phyloP scores from a whole-genome alignment of 1,139 yeast genomes.

The Geotrichum siamense region DNA sequence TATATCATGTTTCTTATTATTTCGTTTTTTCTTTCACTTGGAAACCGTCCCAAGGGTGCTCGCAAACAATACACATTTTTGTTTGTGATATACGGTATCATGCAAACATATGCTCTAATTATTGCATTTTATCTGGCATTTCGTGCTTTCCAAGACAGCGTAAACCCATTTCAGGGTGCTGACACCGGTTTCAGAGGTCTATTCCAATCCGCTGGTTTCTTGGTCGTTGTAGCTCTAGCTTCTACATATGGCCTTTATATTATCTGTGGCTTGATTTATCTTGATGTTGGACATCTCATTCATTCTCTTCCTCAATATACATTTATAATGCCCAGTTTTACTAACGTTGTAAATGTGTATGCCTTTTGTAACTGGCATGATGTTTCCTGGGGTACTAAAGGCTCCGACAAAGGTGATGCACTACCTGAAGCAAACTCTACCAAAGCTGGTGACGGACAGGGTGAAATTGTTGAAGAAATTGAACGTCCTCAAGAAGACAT shows the following conservation, averaged over 20 bases:
- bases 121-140: constrained; percentile 37
- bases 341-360: constrained; percentile 66
- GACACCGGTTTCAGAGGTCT: constrained; percentile 1
- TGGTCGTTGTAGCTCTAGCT: constrained; percentile 68
- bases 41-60: constrained; percentile 40
- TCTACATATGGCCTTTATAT: constrained; percentile 88
- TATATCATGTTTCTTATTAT: constrained; percentile 34
- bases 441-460: constrained; percentile 57
- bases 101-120: constrained; percentile 35
- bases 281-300: constrained; percentile 94
- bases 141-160: constrained; percentile 27
- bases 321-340: constrained; percentile 79
- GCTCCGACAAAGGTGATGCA: constrained; percentile 58
- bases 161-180: constrained; percentile 2
- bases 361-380: constrained; percentile 96
- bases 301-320: constrained; percentile 83
- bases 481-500: constrained; percentile 67
- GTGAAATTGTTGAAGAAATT: constrained; percentile 61
- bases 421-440: constrained; percentile 47
- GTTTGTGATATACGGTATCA: constrained; percentile 35
- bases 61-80: constrained; percentile 32
- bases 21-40: constrained; percentile 39
- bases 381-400: constrained; percentile 98
- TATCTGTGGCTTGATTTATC: constrained; percentile 56
- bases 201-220: constrained; percentile 28